Evolutionary conservation across 768 basidiomycete species (phyloP).

Genomic region (Coprinellus micaceus): DNA sequence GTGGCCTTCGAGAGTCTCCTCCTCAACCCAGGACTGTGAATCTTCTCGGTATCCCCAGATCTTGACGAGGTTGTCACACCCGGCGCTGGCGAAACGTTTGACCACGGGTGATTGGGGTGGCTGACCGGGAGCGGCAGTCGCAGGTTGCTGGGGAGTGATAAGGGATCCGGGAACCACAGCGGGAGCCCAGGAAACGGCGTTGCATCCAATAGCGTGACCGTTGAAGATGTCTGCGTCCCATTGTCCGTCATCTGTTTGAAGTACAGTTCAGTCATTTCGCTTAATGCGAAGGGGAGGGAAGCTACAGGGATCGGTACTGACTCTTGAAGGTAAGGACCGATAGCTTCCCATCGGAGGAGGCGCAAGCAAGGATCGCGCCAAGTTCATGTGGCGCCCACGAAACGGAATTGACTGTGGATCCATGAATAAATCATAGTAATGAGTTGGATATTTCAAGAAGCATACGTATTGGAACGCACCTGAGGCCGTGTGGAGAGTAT

Average conservation of each 20-base stretch:
- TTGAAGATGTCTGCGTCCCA: slow-evolving; percentile 95
- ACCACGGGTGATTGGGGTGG: slow-evolving; percentile 50
- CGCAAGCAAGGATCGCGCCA: slow-evolving; percentile 94
- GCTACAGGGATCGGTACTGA: slow-evolving; percentile 32
- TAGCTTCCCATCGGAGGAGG: slow-evolving; percentile 94
- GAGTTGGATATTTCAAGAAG: neutral
- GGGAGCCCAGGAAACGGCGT: slow-evolving; percentile 97
- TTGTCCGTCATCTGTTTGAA: slow-evolving; percentile 80
- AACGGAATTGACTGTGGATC: slow-evolving; percentile 80
- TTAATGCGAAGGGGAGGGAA: neutral
- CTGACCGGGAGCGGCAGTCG: slow-evolving; percentile 40
- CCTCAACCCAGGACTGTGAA: slow-evolving; percentile 84
- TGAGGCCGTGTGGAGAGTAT: slow-evolving; percentile 88
- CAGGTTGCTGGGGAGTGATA: slow-evolving; percentile 61
- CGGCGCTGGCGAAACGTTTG: slow-evolving; percentile 92
- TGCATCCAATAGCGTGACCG: slow-evolving; percentile 94
- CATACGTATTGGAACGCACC: slow-evolving; percentile 47
- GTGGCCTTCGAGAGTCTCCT: slow-evolving; percentile 88
- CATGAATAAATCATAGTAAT: neutral
- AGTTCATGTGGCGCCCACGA: slow-evolving; percentile 99
- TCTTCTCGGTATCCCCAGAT: slow-evolving; percentile 92
- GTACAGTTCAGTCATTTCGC: too few species aligned
- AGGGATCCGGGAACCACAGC: slow-evolving; percentile 84
- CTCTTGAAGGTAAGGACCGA: slow-evolving; percentile 97
- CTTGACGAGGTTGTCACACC: slow-evolving; percentile 92